Conservation (phyloP, 1,139 yeast genomes). For the Suhomyces panamericanus region DNA sequence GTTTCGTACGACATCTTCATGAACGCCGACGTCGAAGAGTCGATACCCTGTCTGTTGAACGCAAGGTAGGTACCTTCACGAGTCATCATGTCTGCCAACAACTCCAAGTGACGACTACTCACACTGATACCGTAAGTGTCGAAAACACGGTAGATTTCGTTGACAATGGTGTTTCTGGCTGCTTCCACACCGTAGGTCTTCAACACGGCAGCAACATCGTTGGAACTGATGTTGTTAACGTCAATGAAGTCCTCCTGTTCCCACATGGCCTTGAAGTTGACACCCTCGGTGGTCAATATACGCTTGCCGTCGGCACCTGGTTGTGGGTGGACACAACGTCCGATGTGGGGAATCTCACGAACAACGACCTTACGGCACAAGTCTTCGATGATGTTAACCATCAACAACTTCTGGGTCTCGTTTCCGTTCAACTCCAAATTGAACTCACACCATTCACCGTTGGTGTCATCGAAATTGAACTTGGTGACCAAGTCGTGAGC, state of each 20-base stretch:
- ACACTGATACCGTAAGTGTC: slow-evolving; percentile 95
- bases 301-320: slow-evolving; percentile 62
- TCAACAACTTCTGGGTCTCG: slow-evolving; percentile 86
- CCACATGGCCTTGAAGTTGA: slow-evolving; percentile 97
- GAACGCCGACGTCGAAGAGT: slow-evolving; percentile 90
- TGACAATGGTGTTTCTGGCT: slow-evolving; percentile 94
- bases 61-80: slow-evolving; percentile 97
- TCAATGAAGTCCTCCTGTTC: slow-evolving; percentile 90
- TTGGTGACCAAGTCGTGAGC: slow-evolving; percentile 70
- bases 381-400: slow-evolving; percentile 95
- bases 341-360: slow-evolving; percentile 87
- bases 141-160: slow-evolving; percentile 94
- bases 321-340: slow-evolving; percentile 88
- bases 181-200: slow-evolving; percentile 98
- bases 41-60: slow-evolving; percentile 97
- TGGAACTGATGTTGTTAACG: slow-evolving; percentile 84
- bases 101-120: slow-evolving; percentile 89
- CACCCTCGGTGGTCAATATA: slow-evolving; percentile 93
- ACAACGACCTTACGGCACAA: slow-evolving; percentile 89
- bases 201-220: slow-evolving; percentile 90
- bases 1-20: slow-evolving; percentile 99
- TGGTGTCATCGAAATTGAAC: slow-evolving; percentile 85
- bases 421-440: slow-evolving; percentile 74
- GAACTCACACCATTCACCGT: slow-evolving; percentile 93
- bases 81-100: slow-evolving; percentile 99